Conservation (phyloP, 768 basidiomycete genomes). For the Suillus tomentosus region DNA sequence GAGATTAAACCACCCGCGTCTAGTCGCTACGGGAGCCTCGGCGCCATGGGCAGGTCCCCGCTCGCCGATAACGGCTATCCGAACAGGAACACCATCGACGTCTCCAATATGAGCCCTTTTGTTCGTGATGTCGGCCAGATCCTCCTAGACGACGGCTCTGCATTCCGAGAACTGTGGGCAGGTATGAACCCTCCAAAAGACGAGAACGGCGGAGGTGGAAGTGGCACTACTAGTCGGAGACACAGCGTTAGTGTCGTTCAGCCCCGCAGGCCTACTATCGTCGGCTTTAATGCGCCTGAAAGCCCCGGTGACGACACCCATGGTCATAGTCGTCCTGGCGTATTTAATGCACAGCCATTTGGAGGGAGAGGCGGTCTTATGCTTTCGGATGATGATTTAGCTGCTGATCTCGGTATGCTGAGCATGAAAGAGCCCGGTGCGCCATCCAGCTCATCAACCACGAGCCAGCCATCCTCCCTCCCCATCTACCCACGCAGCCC, state of each 20-base stretch:
- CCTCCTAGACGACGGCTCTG: constrained; percentile 69
- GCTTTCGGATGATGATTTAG: constrained; percentile 81
- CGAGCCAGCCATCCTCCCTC: constrained; percentile 72
- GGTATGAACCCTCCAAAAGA: constrained; percentile 66
- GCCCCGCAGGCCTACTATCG: constrained; percentile 62
- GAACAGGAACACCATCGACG: constrained; percentile 46
- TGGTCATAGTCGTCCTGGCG: constrained; percentile 26
- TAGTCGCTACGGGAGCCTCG: constrained; percentile 68
- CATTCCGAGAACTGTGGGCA: constrained; percentile 75
- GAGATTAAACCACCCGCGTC: constrained; percentile 62
- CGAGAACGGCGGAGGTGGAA: constrained; percentile 63
- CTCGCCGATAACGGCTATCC: constrained; percentile 55
- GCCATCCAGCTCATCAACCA: constrained; percentile 26
- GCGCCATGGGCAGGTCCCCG: constrained; percentile 56
- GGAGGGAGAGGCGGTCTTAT: constrained; percentile 60
- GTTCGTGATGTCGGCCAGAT: constrained; percentile 83
- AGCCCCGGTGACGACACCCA: constrained; percentile 40
- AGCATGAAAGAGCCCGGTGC: constrained; percentile 47
- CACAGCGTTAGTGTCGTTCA: constrained; percentile 86
- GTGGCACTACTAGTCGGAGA: constrained; percentile 80
- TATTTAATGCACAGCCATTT: constrained; percentile 35
- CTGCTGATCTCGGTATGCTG: constrained; percentile 65
- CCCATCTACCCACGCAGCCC: constrained; percentile 76
- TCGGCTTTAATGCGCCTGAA: constrained; percentile 68
- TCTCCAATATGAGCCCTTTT: constrained; percentile 84